Evolutionary conservation across 1,139 yeast genomes (phyloP).

Genomic region (Saccharomyces hybrid): DNA sequence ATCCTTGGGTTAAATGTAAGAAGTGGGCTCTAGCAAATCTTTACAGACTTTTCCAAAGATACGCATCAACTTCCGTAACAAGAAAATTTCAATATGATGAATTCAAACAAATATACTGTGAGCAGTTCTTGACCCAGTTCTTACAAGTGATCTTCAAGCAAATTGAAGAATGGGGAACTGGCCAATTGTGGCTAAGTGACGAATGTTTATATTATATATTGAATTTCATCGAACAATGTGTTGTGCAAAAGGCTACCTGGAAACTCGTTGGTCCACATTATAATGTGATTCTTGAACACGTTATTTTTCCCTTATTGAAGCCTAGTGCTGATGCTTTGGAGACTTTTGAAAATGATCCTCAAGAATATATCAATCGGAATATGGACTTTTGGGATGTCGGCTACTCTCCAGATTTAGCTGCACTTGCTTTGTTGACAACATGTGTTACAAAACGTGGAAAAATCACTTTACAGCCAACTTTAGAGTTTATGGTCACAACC

Average conservation of each 20-base stretch:
- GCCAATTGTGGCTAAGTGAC: slow-evolving; percentile 60
- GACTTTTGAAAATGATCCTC: slow-evolving; percentile 80
- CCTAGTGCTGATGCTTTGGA: slow-evolving; percentile 67
- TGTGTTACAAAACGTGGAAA: slow-evolving; percentile 60
- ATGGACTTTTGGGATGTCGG: slow-evolving; percentile 59
- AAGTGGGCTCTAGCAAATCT: slow-evolving; percentile 88
- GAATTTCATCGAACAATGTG: slow-evolving; percentile 62
- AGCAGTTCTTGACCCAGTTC: slow-evolving; percentile 66
- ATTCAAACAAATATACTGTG: slow-evolving; percentile 42
- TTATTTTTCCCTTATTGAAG: slow-evolving; percentile 70
- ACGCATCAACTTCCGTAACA: slow-evolving; percentile 49
- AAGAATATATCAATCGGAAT: slow-evolving; percentile 76
- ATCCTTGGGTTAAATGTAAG: slow-evolving; percentile 68
- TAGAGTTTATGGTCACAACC: slow-evolving; percentile 57
- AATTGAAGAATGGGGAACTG: slow-evolving; percentile 65
- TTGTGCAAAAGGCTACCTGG: slow-evolving; percentile 67
- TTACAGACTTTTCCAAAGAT: slow-evolving; percentile 65
- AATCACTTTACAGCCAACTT: slow-evolving; percentile 52
- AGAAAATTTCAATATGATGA: slow-evolving; percentile 45
- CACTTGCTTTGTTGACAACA: slow-evolving; percentile 54
- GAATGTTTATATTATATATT: slow-evolving; percentile 61
- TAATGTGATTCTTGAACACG: slow-evolving; percentile 56
- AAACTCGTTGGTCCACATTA: slow-evolving; percentile 60
- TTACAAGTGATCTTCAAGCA: slow-evolving; percentile 55
- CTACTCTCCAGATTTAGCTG: slow-evolving; percentile 61